These are phyloP conservation scores for Zymoseptoria tritici DNA, from an alignment of 2,329 filamentous ascomycete genomes.

Conservation along the genomic window DNA sequence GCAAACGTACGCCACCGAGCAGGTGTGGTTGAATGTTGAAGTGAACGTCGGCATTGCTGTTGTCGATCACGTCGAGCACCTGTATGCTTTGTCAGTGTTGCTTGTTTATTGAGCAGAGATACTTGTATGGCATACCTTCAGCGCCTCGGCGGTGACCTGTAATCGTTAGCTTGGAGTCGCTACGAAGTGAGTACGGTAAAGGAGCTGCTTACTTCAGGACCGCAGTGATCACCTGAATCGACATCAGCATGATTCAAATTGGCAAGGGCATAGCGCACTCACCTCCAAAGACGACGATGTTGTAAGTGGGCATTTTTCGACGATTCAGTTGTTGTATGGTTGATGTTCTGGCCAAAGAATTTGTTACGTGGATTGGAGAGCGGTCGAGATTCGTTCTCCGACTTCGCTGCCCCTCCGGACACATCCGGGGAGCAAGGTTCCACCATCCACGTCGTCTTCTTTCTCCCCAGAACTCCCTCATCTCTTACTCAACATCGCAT, in stretches of 20 bases:
- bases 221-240: conserved; percentile 60
- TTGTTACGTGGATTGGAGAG: too few relatives aligned
- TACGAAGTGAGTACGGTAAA: background rate
- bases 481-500: too few relatives aligned
- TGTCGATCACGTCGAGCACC: conserved; percentile 74
- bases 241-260: background rate
- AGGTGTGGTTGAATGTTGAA: conserved; percentile 90
- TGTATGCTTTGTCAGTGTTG: conserved; percentile 32
- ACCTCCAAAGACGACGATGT: conserved; percentile 22
- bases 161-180: conserved; percentile 8
- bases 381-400: too few relatives aligned
- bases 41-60: conserved; percentile 60
- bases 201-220: conserved; percentile 63
- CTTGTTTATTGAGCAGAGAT: background rate
- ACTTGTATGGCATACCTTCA: conserved; percentile 58
- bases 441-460: too few relatives aligned
- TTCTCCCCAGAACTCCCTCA: too few relatives aligned
- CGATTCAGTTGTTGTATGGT: background rate
- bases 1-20: conserved; percentile 72
- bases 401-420: too few relatives aligned
- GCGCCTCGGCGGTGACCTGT: conserved; percentile 71
- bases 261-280: background rate
- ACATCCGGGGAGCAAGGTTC: too few relatives aligned
- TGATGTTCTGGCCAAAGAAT: background rate
- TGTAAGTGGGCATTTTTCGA: conserved; percentile 20